These are phyloP conservation scores for Yamadazyma paraphyllophila DNA, from an alignment of 805 yeast genomes.

Conservation along the genomic window DNA sequence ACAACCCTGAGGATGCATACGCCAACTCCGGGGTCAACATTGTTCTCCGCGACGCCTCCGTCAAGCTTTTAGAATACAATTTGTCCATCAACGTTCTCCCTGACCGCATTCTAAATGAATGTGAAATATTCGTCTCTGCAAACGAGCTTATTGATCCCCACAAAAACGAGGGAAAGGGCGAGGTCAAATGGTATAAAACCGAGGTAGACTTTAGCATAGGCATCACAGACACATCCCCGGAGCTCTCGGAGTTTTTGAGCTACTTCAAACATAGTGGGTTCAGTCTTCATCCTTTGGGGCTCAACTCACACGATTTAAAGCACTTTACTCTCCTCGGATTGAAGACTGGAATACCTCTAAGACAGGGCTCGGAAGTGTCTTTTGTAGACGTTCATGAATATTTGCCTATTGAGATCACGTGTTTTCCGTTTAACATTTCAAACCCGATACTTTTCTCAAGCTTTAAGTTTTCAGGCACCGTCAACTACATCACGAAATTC, in stretches of 20 bases:
- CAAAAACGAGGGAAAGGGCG: conserved; percentile 4
- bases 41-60: neutral
- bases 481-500: conserved; percentile 21
- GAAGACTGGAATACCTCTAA: neutral
- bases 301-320: conserved; percentile 3
- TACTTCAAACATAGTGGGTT: conserved; percentile 24
- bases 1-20: conserved; percentile 11
- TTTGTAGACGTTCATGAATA: conserved; percentile 4
- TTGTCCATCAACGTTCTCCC: conserved; percentile 19
- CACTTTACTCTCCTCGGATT: neutral
- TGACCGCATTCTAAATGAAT: conserved; percentile 4
- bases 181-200: conserved; percentile 16
- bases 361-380: neutral
- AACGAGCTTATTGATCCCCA: conserved; percentile 3
- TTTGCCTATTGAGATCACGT: conserved; percentile 14
- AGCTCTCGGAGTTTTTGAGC: conserved; percentile 8
- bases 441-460: conserved; percentile 28
- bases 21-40: conserved; percentile 23
- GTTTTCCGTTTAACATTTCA: conserved; percentile 31
- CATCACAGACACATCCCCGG: neutral
- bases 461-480: conserved; percentile 21
- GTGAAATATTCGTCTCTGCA: conserved; percentile 11
- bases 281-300: conserved; percentile 20
- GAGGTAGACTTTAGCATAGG: conserved; percentile 8
- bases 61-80: conserved; percentile 12